Conservation (phyloP, 495 filamentous ascomycete species). For the Lasiosphaeris hirsuta region DNA sequence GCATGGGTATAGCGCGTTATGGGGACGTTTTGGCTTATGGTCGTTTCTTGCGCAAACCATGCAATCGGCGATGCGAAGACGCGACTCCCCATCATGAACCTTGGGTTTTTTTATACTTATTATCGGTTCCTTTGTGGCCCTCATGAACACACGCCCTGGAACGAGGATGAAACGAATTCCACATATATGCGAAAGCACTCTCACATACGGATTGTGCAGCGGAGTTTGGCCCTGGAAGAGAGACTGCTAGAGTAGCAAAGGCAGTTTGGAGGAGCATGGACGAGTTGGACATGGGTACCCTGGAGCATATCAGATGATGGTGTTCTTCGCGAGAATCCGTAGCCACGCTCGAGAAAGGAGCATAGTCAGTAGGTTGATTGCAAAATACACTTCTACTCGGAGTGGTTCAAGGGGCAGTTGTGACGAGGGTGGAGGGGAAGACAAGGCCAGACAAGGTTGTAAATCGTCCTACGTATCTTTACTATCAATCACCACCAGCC, state of each 20-base stretch:
- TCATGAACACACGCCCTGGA: slow-evolving; percentile 4
- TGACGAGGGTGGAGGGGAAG: not conserved
- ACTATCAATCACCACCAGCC: not conserved
- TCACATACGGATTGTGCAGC: too few relatives aligned
- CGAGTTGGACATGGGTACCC: too few relatives aligned
- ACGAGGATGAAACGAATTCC: not conserved
- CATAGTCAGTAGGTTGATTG: not conserved
- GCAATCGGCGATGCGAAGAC: not conserved
- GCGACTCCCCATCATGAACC: not conserved
- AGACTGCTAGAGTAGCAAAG: too few relatives aligned
- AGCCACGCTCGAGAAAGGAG: not conserved
- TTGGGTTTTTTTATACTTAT: slow-evolving; percentile 4
- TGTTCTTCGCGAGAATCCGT: too few relatives aligned
- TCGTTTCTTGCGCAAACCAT: slow-evolving; percentile 3
- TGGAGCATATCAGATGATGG: too few relatives aligned
- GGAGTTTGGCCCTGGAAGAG: too few relatives aligned
- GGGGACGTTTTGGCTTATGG: not conserved
- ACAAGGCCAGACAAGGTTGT: not conserved
- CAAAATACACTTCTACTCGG: too few relatives aligned
- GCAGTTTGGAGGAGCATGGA: too few relatives aligned
- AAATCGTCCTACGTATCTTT: slow-evolving; percentile 3
- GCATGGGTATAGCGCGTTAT: slow-evolving; percentile 14
- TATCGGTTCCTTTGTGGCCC: slow-evolving; percentile 5
- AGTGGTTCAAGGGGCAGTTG: not conserved
- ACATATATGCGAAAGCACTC: not conserved